Evolutionary conservation across 176 grass and related monocot species (phyloP), one percentile per base, ranked within the genome.

Genomic region (Stipa capillata): DNA sequence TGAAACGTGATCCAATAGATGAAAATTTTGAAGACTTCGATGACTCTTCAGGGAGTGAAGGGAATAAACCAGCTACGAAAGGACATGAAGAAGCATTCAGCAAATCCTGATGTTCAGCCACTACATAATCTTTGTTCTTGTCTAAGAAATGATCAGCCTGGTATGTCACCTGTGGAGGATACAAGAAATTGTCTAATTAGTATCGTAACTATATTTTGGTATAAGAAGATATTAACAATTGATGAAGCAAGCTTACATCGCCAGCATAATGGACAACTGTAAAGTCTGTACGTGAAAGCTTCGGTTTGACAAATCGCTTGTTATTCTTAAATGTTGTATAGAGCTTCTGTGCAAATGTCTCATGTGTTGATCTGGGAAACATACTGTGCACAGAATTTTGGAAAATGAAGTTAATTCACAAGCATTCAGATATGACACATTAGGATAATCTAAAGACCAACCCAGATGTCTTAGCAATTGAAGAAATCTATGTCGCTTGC

Each of bases 51-150:
- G 96, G 96, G 79, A 95, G 92, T 79, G 96, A 39, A 55, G 96
- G 96, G 79, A 95, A 99, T 87, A 99, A 93, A 66, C 80, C 75
- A 21, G 88, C 81, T 57, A 99, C 96, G 27, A 99, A 99, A 16
- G 86, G 54, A 32, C 96, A 99, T 32, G 49, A 79, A 78, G 96
- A 94, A 75, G 90, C 96, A 86, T 91, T 88, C 58, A 99, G 72
- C 79, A 99, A 87, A 81, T 95, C 96, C 87, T 99, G 96, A 74
- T 99, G 77, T 78, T 99, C 96, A 61, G 96, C 96, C 55, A 99
- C 92, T 48, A 99, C 90, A 91, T 99, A 99, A 79, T 99, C 92
- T 87, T 99, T 99, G 84, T 99, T 99, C 81, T 99, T 99, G 74
- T 99, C 96, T 74, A 99, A 63, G 76, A 99, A 99, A 21, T 93